Evolutionary conservation across 768 basidiomycete genomes (phyloP).

Genomic region (Boletus tomentosulus): DNA sequence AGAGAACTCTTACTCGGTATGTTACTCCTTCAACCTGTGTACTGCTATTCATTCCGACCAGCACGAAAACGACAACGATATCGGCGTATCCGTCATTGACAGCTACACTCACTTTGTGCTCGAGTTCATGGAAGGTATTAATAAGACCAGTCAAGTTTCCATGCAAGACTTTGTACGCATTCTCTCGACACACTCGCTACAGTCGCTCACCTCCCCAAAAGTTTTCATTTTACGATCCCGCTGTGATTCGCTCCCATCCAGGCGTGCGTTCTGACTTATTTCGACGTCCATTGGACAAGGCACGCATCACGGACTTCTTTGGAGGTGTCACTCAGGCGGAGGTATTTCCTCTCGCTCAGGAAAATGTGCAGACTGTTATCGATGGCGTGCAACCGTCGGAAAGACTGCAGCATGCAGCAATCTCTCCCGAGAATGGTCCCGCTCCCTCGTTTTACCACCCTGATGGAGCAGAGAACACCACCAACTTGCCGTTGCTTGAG

Average conservation of each 20-base stretch:
- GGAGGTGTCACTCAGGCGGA: constrained; percentile 87
- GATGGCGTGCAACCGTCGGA: not conserved
- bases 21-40: constrained; percentile 21
- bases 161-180: constrained; percentile 78
- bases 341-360: constrained; percentile 33
- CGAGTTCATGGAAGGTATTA: constrained; percentile 86
- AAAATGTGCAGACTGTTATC: not conserved
- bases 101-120: constrained; percentile 90
- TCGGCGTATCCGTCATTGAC: constrained; percentile 95
- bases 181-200: not conserved
- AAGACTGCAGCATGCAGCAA: not conserved
- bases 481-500: not conserved
- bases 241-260: constrained; percentile 74
- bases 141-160: constrained; percentile 80
- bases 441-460: not conserved
- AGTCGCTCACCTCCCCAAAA: constrained; percentile 31
- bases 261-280: constrained; percentile 90
- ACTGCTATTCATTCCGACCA: constrained; percentile 28
- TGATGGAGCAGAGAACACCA: not conserved
- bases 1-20: constrained; percentile 91
- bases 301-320: constrained; percentile 79
- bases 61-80: constrained; percentile 91
- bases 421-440: not conserved
- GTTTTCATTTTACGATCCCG: constrained; percentile 78
- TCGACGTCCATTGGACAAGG: constrained; percentile 53